Evolutionary conservation across 2,329 filamentous ascomycete genomes (phyloP).

Genomic region (Diaporthe sp.): DNA sequence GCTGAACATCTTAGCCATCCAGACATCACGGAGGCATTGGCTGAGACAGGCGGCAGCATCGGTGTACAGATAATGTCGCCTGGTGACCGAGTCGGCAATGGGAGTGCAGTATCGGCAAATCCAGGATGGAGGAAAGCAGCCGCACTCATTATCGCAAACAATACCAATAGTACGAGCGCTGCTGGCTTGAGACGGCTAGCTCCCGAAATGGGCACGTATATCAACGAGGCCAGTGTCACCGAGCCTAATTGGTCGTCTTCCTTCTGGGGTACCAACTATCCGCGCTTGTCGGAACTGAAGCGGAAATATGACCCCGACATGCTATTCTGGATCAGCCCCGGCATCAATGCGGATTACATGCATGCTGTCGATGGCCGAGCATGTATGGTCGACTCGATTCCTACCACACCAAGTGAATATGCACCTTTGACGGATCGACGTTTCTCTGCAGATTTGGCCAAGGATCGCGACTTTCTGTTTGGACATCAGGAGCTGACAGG

Average conservation of each 20-base stretch:
- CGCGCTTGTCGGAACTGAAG: conserved; percentile 52
- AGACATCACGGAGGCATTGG: not conserved
- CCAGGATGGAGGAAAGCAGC: conserved; percentile 5
- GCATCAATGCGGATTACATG: conserved; percentile 13
- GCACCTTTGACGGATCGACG: conserved; percentile 4
- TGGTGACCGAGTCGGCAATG: not conserved
- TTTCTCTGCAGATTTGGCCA: not conserved
- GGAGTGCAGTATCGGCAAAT: not conserved
- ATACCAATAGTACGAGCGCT: not conserved
- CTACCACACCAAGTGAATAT: not conserved
- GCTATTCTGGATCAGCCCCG: conserved; percentile 15
- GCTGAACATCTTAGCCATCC: not conserved
- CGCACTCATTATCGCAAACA: not conserved
- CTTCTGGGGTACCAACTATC: conserved; percentile 57
- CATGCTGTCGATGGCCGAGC: not conserved
- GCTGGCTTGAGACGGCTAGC: not conserved
- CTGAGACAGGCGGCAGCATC: conserved; percentile 5
- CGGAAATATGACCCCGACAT: conserved; percentile 55
- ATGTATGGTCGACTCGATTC: not conserved
- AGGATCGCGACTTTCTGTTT: not conserved
- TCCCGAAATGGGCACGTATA: conserved; percentile 5
- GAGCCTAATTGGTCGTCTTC: conserved; percentile 52
- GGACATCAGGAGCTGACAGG: conserved; percentile 11
- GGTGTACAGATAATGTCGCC: conserved; percentile 3
- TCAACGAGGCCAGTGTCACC: conserved; percentile 2